Evolutionary conservation across 1,284 basidiomycete species (phyloP).

Genomic region (Blastosporella zonata): DNA sequence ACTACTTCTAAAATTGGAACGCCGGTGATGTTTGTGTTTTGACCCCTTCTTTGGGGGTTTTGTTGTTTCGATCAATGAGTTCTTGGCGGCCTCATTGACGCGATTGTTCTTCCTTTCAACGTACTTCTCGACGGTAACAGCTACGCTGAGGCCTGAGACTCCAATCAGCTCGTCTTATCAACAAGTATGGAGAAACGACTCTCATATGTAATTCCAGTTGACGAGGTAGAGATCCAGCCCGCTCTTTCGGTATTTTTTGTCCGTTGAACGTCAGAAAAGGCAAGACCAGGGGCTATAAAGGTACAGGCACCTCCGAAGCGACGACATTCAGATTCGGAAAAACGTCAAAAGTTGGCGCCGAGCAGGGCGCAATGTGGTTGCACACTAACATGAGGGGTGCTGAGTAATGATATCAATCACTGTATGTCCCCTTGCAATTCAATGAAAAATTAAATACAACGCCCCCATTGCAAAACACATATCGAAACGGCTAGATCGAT

Average conservation of each 20-base stretch:
- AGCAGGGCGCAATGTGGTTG: not conserved
- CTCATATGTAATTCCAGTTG: no score
- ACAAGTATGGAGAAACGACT: no score
- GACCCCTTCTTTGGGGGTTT: not conserved
- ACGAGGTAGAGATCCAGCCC: no score
- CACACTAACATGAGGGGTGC: not conserved
- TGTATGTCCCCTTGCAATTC: no score
- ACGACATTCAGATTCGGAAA: not conserved
- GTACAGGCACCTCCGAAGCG: slow-evolving; percentile 1
- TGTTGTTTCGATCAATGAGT: not conserved
- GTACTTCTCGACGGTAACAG: no score
- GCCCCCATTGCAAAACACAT: no score
- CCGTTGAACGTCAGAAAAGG: not conserved
- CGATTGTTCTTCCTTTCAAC: no score
- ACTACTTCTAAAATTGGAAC: slow-evolving; percentile 5
- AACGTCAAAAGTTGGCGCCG: not conserved
- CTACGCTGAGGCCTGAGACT: no score
- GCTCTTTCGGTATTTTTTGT: not conserved
- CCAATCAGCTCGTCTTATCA: not conserved
- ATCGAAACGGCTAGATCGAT: no score
- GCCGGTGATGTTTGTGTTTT: not conserved
- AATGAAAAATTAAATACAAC: no score
- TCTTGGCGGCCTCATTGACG: not conserved
- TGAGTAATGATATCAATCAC: no score
- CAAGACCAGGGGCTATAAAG: not conserved